Evolutionary conservation across 331 rosid genomes (phyloP).

Genomic region (Rosa hybrid): DNA sequence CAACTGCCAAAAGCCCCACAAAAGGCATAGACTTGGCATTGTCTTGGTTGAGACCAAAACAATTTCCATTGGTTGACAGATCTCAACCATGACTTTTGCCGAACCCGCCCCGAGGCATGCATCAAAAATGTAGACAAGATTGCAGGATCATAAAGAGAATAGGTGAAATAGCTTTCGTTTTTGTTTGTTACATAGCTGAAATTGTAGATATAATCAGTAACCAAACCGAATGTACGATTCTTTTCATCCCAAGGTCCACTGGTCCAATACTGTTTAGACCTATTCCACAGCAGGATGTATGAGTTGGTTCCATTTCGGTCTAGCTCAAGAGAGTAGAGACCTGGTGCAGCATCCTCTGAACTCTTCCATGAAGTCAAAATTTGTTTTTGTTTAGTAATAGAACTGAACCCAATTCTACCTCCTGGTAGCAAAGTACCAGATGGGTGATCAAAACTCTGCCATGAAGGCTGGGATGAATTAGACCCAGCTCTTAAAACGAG

Average conservation of each 20-base stretch:
- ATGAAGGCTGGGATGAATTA: conserved; percentile 20
- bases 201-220: not conserved
- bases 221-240: not conserved
- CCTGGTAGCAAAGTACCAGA: conserved; percentile 39
- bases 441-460: conserved; percentile 41
- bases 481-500: conserved; percentile 17
- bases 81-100: not conserved
- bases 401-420: conserved; percentile 14
- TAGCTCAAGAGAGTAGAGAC: conserved; percentile 32
- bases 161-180: no score
- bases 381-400: conserved; percentile 14
- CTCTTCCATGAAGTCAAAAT: conserved; percentile 41
- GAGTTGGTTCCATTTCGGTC: conserved; percentile 6
- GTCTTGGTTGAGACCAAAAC: conserved; percentile 27
- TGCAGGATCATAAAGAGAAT: not conserved
- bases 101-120: conserved; percentile 14
- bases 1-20: conserved; percentile 45
- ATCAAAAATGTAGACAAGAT: not conserved
- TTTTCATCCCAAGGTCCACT: conserved; percentile 2
- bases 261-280: not conserved
- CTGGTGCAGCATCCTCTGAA: conserved; percentile 32
- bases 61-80: not conserved
- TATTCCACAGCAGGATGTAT: conserved; percentile 28
- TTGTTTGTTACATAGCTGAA: no score
- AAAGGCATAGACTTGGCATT: conserved; percentile 32